Percentiles rank a stretch among this genome's conserved stretches.
phyloP scores from a whole-genome alignment of 768 basidiomycete species.

The Artomyces pyxidatus region DNA sequence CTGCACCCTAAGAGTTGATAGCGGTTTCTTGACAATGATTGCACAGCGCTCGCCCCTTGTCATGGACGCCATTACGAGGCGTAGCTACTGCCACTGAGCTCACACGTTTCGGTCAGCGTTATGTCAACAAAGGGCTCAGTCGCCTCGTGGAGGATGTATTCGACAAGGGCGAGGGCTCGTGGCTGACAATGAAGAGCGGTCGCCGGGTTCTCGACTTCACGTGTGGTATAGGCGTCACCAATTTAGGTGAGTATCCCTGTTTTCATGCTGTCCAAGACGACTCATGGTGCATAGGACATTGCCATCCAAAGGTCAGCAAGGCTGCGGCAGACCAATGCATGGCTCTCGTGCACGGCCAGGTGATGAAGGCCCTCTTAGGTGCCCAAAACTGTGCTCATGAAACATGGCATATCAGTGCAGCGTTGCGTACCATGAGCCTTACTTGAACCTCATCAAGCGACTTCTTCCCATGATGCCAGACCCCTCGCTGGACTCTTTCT shows the following conservation, averaged over 20 bases:
- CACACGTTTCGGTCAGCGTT: constrained; percentile 7
- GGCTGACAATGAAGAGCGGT: constrained; percentile 15
- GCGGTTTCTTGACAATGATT: no score
- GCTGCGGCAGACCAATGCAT: constrained; percentile 87
- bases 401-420: constrained; percentile 48
- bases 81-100: no score
- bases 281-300: no score
- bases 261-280: neutral
- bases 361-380: no score
- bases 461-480: constrained; percentile 87
- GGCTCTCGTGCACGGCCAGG: constrained; percentile 73
- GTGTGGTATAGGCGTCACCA: constrained; percentile 15
- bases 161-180: constrained; percentile 8
- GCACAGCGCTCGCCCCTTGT: no score
- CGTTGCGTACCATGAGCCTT: constrained; percentile 82
- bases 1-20: no score
- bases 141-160: constrained; percentile 12
- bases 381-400: neutral
- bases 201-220: constrained; percentile 14
- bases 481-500: constrained; percentile 88
- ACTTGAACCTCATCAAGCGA: constrained; percentile 78
- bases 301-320: constrained; percentile 77
- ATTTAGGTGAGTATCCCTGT: constrained; percentile 7
- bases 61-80: no score
- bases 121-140: constrained; percentile 9